Base-by-base conservation (phyloP, 2,329 filamentous ascomycete species). In the Ophiostoma himal-ulmi region DNA sequence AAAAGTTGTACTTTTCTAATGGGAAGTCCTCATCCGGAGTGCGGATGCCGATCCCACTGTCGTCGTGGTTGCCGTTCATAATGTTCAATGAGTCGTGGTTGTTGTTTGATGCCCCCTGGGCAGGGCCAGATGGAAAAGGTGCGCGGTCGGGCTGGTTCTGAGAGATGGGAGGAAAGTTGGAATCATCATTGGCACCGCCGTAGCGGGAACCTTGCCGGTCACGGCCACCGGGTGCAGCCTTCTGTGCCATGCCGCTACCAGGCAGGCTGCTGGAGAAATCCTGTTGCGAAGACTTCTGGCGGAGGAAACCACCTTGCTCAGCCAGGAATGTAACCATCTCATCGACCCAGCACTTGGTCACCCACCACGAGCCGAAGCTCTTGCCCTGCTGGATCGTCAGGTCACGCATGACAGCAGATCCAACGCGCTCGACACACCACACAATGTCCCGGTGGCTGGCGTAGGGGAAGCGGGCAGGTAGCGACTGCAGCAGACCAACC, bases 321-420 rank as follows among this genome's bases (percentile, higher is more conserved):
- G 92, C 93, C 74, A 97, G 83, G 85, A 96, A 97, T 71, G 91
- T 85, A 68, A 93, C 88, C 92, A 96, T 96, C 81, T 98, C 94
- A 76, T 97, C 94, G 69, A 97, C 87, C 84, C 94, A 98, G 71
- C 94, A 94, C 78, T 97, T 97, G 3, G 93, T 93, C 71, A 97
- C 91, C 92, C 92, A 95, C 93, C 93, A 96, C 6, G 91, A 89
- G n/a, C 91, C 90, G 76, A 94, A 96, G 76, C 91, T 94, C 77
- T 89, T 88, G 22, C 90, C 91, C 74, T 91, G 89, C 57, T 88
- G 85, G 68, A 95, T 88, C 0, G 92, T 95, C 71, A 96, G 86
- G 75, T 96, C 93, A 70, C 92, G 86, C 82, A 95, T 88, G 22
- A 92, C 89, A 26, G 91, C 88, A 8, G 90, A 92, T 14, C 91